A percentile compares a stretch with the other conserved stretches of the same genome.
phyloP scores from a whole-genome alignment of 805 yeast genomes.

The Komagataella ulmi region DNA sequence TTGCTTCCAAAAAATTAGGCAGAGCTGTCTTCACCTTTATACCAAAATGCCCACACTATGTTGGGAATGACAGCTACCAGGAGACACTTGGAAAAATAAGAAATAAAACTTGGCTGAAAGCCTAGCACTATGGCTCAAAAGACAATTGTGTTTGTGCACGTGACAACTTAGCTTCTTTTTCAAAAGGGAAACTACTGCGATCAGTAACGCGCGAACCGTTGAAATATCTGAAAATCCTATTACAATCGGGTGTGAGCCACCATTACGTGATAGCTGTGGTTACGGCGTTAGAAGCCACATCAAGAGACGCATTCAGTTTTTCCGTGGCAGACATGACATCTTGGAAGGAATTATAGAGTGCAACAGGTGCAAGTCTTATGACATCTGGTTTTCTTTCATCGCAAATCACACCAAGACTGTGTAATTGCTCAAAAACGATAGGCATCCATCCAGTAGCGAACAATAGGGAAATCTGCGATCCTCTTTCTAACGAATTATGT shows the following conservation, averaged over 20 bases:
- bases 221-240: too few species aligned
- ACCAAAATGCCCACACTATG: background rate
- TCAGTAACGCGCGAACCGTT: too few species aligned
- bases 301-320: conserved; percentile 28
- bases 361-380: conserved; percentile 79
- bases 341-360: conserved; percentile 65
- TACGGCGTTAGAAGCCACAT: conserved; percentile 1
- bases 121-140: background rate
- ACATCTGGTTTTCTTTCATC: conserved; percentile 89
- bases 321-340: conserved; percentile 41
- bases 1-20: background rate
- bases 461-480: conserved; percentile 71
- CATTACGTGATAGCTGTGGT: background rate
- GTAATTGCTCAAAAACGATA: conserved; percentile 49
- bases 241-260: background rate
- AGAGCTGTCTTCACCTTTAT: background rate
- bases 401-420: conserved; percentile 51
- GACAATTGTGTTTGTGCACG: background rate
- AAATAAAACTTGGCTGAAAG: background rate
- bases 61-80: background rate
- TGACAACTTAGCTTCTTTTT: background rate
- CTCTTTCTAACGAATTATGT: conserved; percentile 38
- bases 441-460: conserved; percentile 30
- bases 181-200: too few species aligned
- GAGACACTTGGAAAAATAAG: too few species aligned